These are phyloP conservation scores for Diaporthe australafricana DNA, from an alignment of 2,329 filamentous ascomycete genomes.

Conservation along the genomic window DNA sequence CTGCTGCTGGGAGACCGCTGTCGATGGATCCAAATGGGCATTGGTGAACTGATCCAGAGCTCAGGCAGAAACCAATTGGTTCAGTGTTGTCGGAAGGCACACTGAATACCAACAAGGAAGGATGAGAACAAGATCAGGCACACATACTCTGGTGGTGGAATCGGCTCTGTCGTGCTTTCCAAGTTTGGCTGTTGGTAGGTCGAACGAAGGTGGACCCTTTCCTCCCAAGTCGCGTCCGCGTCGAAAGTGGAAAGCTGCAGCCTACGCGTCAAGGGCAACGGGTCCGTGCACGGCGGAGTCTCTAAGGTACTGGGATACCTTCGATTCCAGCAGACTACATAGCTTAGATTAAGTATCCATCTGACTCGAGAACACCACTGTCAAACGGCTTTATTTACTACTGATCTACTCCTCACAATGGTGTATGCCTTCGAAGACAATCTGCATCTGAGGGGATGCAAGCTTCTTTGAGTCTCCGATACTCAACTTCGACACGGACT, in stretches of 20 bases:
- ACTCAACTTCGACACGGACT: not conserved
- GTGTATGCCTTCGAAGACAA: not conserved
- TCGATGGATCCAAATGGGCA: not conserved
- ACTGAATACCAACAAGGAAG: not conserved
- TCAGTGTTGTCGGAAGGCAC: not conserved
- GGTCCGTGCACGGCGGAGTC: conserved; percentile 1
- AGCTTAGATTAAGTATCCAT: conserved; percentile 2
- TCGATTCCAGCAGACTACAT: not conserved
- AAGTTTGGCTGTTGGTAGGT: conserved; percentile 28
- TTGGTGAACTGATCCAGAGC: not conserved
- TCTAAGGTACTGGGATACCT: conserved; percentile 13
- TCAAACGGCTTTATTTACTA: not conserved
- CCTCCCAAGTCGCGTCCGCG: conserved; percentile 30
- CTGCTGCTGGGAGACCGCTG: conserved; percentile 8
- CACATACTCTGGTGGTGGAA: not conserved
- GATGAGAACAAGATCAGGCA: not conserved
- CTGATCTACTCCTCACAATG: not conserved
- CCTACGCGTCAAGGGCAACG: conserved; percentile 16
- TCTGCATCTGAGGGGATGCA: not conserved
- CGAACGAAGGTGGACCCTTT: conserved; percentile 23
- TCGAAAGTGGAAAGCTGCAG: conserved; percentile 29
- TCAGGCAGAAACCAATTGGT: not conserved
- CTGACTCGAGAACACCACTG: not conserved
- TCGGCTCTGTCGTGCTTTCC: conserved; percentile 16
- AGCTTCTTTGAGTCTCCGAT: not conserved